phyloP scores from a whole-genome alignment of 305 asterid genomes.

The Striga hermonthica region DNA sequence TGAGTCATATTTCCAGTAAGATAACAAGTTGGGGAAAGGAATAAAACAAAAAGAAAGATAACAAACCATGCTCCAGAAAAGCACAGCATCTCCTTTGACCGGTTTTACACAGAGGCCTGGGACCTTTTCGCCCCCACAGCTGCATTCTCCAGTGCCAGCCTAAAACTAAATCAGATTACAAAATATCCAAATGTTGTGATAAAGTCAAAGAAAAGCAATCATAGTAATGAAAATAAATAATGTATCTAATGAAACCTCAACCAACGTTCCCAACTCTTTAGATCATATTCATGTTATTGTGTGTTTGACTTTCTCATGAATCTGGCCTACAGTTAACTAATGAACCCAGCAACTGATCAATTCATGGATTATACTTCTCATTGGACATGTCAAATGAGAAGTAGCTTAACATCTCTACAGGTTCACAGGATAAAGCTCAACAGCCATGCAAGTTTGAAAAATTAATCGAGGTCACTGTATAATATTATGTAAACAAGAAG shows the following conservation, averaged over 20 bases:
- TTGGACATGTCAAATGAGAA: constrained; percentile 14
- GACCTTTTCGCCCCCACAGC: constrained; percentile 81
- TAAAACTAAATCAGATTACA: constrained; percentile 29
- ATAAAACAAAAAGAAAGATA: constrained; percentile 26
- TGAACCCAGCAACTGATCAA: too few species aligned
- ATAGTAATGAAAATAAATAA: constrained; percentile 12
- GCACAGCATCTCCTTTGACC: constrained; percentile 80
- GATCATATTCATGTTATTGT: constrained; percentile 7
- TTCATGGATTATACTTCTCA: too few species aligned
- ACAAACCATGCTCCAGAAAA: constrained; percentile 98
- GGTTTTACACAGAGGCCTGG: constrained; percentile 84
- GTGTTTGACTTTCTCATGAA: constrained; percentile 8
- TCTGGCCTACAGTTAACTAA: background rate
- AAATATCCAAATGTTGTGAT: constrained; percentile 25
- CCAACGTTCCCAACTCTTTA: background rate
- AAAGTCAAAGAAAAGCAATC: constrained; percentile 15
- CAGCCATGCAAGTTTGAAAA: background rate
- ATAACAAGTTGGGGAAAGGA: background rate
- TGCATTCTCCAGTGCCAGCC: constrained; percentile 84
- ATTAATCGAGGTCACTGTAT: background rate
- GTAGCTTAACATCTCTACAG: constrained; percentile 14
- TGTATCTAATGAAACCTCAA: background rate
- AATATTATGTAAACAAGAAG: constrained; percentile 11
- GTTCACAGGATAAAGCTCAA: background rate
- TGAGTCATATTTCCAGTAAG: constrained; percentile 8